A percentile compares a stretch with the other conserved stretches of the same genome.
Evolutionary conservation across 257 asterid species (phyloP).

Genomic region (Hygrophila difformis): DNA sequence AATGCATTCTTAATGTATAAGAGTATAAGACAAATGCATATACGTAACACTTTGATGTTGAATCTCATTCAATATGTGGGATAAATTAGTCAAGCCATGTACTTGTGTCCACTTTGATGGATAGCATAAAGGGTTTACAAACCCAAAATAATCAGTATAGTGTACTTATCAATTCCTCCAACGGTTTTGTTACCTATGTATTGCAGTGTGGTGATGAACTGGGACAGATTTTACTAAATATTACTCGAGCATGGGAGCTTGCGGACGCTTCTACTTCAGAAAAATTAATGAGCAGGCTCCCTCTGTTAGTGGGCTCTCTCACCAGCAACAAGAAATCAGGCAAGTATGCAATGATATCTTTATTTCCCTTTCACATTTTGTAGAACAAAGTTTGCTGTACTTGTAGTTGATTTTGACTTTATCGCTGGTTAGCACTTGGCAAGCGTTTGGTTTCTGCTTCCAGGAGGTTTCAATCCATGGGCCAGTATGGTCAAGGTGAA

Average conservation of each 20-base stretch:
- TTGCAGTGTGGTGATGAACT: conserved; percentile 82
- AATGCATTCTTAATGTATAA: no score
- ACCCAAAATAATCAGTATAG: no score
- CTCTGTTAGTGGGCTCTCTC: conserved; percentile 34
- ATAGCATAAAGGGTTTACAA: no score
- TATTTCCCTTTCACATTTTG: not conserved
- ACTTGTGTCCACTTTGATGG: no score
- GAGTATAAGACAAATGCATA: no score
- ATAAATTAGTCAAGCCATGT: no score
- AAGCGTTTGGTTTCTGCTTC: conserved; percentile 80
- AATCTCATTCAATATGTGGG: no score
- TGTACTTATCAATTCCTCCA: no score
- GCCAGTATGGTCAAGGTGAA: conserved; percentile 89
- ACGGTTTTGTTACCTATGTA: no score
- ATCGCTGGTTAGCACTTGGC: conserved; percentile 74
- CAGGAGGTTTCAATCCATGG: conserved; percentile 93
- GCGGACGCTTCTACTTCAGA: conserved; percentile 72
- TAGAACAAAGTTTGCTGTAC: conserved; percentile 5
- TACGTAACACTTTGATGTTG: no score
- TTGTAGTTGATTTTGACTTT: conserved; percentile 26
- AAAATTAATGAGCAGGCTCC: conserved; percentile 50
- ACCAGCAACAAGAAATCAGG: conserved; percentile 59
- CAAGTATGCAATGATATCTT: conserved; percentile 26
- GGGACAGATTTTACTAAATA: conserved; percentile 55
- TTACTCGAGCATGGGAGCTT: conserved; percentile 85